phyloP scores from a whole-genome alignment of 2,329 filamentous ascomycete genomes.

The Sordariomycetes sp. region DNA sequence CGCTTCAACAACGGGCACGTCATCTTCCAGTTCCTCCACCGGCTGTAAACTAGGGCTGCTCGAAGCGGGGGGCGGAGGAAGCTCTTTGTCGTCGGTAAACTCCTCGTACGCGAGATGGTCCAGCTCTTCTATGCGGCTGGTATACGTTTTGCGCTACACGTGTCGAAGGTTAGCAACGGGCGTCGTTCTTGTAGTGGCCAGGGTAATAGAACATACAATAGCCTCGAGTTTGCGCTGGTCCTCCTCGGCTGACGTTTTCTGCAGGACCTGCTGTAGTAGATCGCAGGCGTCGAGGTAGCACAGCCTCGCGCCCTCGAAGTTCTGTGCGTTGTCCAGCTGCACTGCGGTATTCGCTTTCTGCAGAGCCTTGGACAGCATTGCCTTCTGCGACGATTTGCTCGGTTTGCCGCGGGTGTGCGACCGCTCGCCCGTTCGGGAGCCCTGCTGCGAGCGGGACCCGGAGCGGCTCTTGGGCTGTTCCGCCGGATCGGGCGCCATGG shows the following conservation, averaged over 20 bases:
- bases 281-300: slow-evolving; percentile 88
- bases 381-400: slow-evolving; percentile 63
- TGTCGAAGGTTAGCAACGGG: neutral
- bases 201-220: slow-evolving; percentile 51
- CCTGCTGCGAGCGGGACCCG: neutral
- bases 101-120: slow-evolving; percentile 53
- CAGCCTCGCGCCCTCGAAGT: slow-evolving; percentile 82
- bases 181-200: neutral
- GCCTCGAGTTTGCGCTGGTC: slow-evolving; percentile 86
- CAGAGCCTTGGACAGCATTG: slow-evolving; percentile 90
- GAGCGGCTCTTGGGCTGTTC: neutral
- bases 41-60: slow-evolving; percentile 24
- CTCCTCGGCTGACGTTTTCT: slow-evolving; percentile 72
- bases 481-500: neutral
- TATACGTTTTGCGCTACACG: slow-evolving; percentile 73
- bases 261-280: slow-evolving; percentile 77
- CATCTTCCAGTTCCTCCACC: slow-evolving; percentile 31
- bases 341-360: slow-evolving; percentile 96
- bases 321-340: slow-evolving; percentile 88
- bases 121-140: slow-evolving; percentile 78
- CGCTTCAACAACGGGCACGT: slow-evolving; percentile 35
- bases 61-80: slow-evolving; percentile 57
- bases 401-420: slow-evolving; percentile 19
- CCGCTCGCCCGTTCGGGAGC: neutral
- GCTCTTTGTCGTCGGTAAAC: slow-evolving; percentile 54